Conservation (phyloP, 75 land plant genomes). For the Adiantum capillusveneris region DNA sequence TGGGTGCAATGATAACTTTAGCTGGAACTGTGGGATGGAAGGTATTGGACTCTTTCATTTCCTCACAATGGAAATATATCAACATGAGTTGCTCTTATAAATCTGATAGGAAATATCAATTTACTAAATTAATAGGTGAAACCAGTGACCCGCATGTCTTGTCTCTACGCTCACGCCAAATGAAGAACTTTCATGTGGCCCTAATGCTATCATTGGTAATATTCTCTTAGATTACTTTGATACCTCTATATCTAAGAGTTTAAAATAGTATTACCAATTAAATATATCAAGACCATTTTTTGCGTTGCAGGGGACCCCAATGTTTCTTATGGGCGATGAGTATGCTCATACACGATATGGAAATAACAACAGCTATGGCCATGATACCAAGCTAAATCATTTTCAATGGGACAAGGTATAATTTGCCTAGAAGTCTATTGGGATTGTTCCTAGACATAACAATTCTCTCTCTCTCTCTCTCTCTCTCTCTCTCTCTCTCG, state of each 20-base stretch:
- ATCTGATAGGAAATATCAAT: no score
- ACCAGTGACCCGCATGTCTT: conserved; percentile 52
- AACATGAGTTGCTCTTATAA: no score
- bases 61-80: no score
- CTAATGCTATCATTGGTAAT: conserved; percentile 82
- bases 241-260: background rate
- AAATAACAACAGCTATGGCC: conserved; percentile 96
- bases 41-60: conserved; percentile 22
- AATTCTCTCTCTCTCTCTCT: no score
- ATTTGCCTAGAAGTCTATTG: no score
- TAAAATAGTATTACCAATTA: background rate
- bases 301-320: conserved; percentile 76
- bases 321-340: conserved; percentile 99
- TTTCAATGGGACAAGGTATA: conserved; percentile 80
- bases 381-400: conserved; percentile 74
- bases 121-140: conserved; percentile 67
- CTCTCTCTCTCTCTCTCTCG: no score
- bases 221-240: background rate
- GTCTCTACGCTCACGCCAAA: conserved; percentile 74
- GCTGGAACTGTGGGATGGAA: conserved; percentile 98
- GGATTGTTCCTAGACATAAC: no score
- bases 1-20: conserved; percentile 87
- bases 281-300: no score
- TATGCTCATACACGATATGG: conserved; percentile 97
- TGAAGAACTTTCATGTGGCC: conserved; percentile 94